phyloP scores from a whole-genome alignment of 2,329 filamentous ascomycete species.

The Beauveria rudraprayagi region DNA sequence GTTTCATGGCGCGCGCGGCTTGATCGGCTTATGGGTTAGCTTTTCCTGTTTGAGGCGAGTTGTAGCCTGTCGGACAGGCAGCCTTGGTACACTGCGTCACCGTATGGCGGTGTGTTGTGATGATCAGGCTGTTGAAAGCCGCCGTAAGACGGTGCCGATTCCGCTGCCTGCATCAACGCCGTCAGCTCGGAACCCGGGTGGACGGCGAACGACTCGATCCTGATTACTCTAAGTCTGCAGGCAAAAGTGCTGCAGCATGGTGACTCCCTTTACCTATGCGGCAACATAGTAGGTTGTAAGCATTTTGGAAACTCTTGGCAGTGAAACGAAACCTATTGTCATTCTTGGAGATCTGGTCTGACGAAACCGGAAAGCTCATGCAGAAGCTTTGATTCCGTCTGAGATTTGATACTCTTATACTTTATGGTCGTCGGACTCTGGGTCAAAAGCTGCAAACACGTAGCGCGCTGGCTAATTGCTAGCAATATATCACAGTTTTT shows the following conservation, averaged over 20 bases:
- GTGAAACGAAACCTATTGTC: too few relatives aligned
- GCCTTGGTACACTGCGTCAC: background rate
- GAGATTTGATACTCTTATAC: too few relatives aligned
- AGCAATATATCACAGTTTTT: too few relatives aligned
- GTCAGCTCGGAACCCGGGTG: background rate
- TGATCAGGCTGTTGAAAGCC: background rate
- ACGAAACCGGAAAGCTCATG: background rate
- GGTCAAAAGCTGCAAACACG: too few relatives aligned
- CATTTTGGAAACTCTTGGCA: too few relatives aligned
- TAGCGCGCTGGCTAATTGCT: too few relatives aligned
- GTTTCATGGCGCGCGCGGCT: background rate
- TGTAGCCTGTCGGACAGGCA: too few relatives aligned
- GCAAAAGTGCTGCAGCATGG: too few relatives aligned
- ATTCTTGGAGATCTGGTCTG: too few relatives aligned
- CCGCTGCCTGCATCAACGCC: background rate
- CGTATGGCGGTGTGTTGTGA: background rate
- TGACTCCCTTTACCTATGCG: too few relatives aligned
- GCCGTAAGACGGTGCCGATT: background rate
- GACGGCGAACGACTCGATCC: background rate
- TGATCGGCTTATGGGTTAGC: background rate
- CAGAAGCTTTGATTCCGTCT: background rate
- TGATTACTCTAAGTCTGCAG: conserved; percentile 1
- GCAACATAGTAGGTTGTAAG: too few relatives aligned
- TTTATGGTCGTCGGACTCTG: too few relatives aligned
- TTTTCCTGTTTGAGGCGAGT: background rate